A percentile compares a stretch with the other conserved stretches of the same genome.
These are phyloP conservation scores for Chaetomiaceae sp. DNA, from an alignment of 2,329 filamentous ascomycete species.

Conservation along the genomic window DNA sequence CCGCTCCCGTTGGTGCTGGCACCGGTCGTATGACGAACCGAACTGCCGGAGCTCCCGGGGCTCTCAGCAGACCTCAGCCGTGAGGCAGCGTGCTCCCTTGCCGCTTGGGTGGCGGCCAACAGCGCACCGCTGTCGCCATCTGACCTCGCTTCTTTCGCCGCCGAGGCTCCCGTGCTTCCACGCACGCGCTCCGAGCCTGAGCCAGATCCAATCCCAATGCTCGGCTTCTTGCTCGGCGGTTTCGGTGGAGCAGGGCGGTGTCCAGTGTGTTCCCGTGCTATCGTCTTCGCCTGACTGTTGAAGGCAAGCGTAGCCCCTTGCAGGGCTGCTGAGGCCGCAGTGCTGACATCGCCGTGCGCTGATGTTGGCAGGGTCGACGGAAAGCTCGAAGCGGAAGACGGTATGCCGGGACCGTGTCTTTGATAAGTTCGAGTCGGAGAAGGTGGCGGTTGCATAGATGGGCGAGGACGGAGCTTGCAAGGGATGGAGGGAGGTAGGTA, in stretches of 20 bases:
- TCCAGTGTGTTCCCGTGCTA: neutral
- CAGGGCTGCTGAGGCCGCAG: conserved; percentile 34
- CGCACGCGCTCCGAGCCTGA: neutral
- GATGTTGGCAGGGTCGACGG: neutral
- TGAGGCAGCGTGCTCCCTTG: conserved; percentile 20
- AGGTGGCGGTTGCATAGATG: conserved; percentile 13
- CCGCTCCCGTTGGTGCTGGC: conserved; percentile 15
- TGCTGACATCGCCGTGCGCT: conserved; percentile 3
- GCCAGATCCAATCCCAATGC: too few species aligned
- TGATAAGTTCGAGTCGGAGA: conserved; percentile 9
- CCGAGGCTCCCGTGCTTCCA: neutral
- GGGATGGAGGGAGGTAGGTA: too few species aligned
- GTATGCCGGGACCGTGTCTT: conserved; percentile 1
- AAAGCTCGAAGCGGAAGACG: neutral
- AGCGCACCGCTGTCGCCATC: conserved; percentile 10
- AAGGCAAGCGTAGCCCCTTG: conserved; percentile 52
- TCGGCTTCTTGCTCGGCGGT: neutral
- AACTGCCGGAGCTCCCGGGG: neutral
- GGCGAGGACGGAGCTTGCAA: neutral
- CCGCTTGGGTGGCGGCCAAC: conserved; percentile 31
- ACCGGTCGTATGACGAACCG: conserved; percentile 14
- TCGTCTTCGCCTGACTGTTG: conserved; percentile 17
- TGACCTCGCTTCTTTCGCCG: neutral
- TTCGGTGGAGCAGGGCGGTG: neutral
- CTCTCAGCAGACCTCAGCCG: conserved; percentile 8